Conservation (phyloP, 2,329 filamentous ascomycete species). For the Colletotrichum sp. region DNA sequence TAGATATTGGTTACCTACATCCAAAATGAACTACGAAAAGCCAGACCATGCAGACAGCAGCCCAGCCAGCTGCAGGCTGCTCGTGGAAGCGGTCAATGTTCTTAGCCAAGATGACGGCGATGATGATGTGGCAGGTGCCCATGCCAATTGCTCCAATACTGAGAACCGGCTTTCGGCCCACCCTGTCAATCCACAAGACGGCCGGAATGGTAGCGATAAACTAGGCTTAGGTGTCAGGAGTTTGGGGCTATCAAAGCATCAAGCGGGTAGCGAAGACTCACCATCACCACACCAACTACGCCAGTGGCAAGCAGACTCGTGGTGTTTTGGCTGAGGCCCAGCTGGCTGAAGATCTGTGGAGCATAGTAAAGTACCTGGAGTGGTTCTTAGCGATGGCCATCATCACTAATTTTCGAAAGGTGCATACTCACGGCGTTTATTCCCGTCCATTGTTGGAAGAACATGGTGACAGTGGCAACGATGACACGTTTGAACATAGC, state of each 20-base stretch:
- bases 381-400: rapidly evolving
- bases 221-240: not conserved
- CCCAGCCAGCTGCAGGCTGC: conserved; percentile 68
- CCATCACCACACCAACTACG: conserved; percentile 75
- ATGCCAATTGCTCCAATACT: conserved; percentile 72
- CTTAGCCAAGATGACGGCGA: conserved; percentile 71
- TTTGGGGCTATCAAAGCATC: not conserved
- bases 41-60: conserved; percentile 71
- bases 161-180: conserved; percentile 68
- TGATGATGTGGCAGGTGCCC: conserved; percentile 72
- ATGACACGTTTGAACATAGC: conserved; percentile 72
- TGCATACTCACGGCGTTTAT: conserved; percentile 54
- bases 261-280: conserved; percentile 40
- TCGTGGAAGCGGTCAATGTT: conserved; percentile 63
- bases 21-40: conserved; percentile 78
- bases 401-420: not conserved
- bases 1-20: conserved; percentile 32
- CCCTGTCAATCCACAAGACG: conserved; percentile 68
- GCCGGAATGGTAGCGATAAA: conserved; percentile 63
- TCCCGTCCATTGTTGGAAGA: conserved; percentile 37
- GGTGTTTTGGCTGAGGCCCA: conserved; percentile 60
- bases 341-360: conserved; percentile 70
- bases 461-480: conserved; percentile 65
- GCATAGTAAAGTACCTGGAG: conserved; percentile 64
- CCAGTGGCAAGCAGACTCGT: conserved; percentile 70